Conservation (phyloP, 768 basidiomycete genomes). For the Thelephora ganbajun region DNA sequence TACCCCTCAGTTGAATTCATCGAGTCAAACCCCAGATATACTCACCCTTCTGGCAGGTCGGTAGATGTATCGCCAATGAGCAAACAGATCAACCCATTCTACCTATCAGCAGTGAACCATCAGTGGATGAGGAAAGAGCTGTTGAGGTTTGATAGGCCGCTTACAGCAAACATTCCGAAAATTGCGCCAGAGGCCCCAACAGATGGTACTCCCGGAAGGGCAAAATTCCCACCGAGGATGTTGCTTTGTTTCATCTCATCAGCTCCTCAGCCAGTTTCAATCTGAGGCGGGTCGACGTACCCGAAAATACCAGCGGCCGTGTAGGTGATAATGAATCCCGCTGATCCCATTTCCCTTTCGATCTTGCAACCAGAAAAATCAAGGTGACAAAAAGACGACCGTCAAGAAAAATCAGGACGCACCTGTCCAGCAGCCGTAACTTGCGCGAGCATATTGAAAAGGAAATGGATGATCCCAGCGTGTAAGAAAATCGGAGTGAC, state of each 20-base stretch:
- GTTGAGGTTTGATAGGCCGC: conserved; percentile 7
- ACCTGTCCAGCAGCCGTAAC: conserved; percentile 69
- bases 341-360: conserved; percentile 84
- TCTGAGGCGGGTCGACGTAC: conserved; percentile 21
- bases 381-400: conserved; percentile 4
- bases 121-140: background rate
- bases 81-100: conserved; percentile 78
- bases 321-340: conserved; percentile 76
- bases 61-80: conserved; percentile 87
- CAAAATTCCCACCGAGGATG: conserved; percentile 86
- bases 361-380: conserved; percentile 29
- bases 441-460: conserved; percentile 86
- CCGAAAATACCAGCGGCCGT: conserved; percentile 90
- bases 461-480: conserved; percentile 87
- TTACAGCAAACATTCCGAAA: conserved; percentile 71
- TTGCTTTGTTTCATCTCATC: conserved; percentile 32
- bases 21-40: background rate
- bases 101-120: conserved; percentile 25
- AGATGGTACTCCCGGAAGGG: conserved; percentile 76
- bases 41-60: conserved; percentile 66
- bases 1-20: background rate
- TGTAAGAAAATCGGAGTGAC: conserved; percentile 86
- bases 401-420: conserved; percentile 2
- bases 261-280: background rate
- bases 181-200: conserved; percentile 91